A percentile compares a stretch with the other conserved stretches of the same genome.
Evolutionary conservation across 1,284 basidiomycete species (phyloP).

Genomic region (Amylostereum chailletii): DNA sequence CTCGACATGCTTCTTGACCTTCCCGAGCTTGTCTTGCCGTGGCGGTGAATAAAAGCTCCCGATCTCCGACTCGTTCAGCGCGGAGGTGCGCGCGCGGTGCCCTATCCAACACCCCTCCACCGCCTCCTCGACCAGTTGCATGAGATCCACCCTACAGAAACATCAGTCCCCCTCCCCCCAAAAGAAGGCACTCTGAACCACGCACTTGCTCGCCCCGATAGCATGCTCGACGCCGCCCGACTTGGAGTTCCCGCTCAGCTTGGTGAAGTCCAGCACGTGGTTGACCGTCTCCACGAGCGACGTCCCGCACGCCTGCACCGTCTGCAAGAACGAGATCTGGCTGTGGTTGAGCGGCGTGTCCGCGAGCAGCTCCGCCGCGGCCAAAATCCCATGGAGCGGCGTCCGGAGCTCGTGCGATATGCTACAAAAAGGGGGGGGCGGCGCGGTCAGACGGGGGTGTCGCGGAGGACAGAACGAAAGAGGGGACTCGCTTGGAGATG

Average conservation of each 20-base stretch:
- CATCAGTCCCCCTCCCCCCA: background rate
- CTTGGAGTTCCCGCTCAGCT: slow-evolving; percentile 84
- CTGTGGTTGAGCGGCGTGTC: slow-evolving; percentile 78
- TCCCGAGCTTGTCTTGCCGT: slow-evolving; percentile 35
- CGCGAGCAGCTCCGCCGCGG: slow-evolving; percentile 80
- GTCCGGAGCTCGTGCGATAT: slow-evolving; percentile 93
- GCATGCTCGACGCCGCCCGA: slow-evolving; percentile 67
- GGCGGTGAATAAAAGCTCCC: slow-evolving; percentile 90
- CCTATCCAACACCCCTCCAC: slow-evolving; percentile 96
- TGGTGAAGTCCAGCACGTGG: slow-evolving; percentile 95
- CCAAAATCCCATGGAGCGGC: slow-evolving; percentile 87
- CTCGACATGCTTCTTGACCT: slow-evolving; percentile 51
- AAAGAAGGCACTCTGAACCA: slow-evolving; percentile 9
- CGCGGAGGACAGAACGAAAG: too few relatives aligned
- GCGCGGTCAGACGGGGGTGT: background rate
- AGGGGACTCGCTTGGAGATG: slow-evolving; percentile 68
- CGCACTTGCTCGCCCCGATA: slow-evolving; percentile 60
- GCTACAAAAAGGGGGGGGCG: slow-evolving; percentile 28
- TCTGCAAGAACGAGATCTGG: slow-evolving; percentile 84
- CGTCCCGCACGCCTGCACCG: slow-evolving; percentile 81
- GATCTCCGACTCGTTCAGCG: slow-evolving; percentile 65
- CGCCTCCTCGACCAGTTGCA: slow-evolving; percentile 89
- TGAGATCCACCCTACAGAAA: slow-evolving; percentile 65
- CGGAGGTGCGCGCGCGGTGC: slow-evolving; percentile 71
- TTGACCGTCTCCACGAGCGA: slow-evolving; percentile 87